Base-by-base conservation (phyloP, 2,329 filamentous ascomycete species). In the Colletotrichum navitas region DNA sequence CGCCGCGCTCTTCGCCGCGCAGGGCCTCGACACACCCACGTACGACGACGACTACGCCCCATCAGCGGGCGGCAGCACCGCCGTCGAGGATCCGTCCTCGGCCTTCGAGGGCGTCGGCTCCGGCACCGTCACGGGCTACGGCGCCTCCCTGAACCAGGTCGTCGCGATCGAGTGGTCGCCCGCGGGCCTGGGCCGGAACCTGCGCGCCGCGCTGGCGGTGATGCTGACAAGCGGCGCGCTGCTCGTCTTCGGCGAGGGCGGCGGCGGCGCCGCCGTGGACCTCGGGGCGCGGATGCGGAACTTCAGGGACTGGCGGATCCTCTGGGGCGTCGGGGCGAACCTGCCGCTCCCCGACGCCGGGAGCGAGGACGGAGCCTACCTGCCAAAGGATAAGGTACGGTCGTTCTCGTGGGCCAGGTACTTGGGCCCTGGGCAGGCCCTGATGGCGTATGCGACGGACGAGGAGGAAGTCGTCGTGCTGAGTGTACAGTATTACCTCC, bases 161-260 rank as follows among this genome's bases (percentile, higher is more conserved):
- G 83, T 89, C 18, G 79, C 81, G 11, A 74, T 90, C 26, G 85
- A 83, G 59, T 90, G 88, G 88, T 90, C 88, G n/a, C 88, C 88
- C 0, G 79, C 79, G n/a, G 87, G 86, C 1, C 78, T 90, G n/a
- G 88, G 88, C 1, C 83, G 83, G 51, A 88, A 89, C 75, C 77
- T 83, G 10, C 82, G 88, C 1, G 84, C 88, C 0, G 83, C 89
- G 6, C 79, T 90, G 43, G 83, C 81, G 18, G 85, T 86, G 5
- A 77, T 90, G 73, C 85, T 85, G 1, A 86, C 85, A 11, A 83
- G 82, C 1, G 88, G 88, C 1, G 80, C 81, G 60, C 75, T 90
- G 32, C 80, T 85, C 21, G 79, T 87, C 21, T 85, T 89, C 55
- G 88, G 88, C 24, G 88, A 90, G 76, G 49, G 68, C 76, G 62